Conservation (phyloP, 228 moss, liverwort and hornwort genomes). For the Sphagnum fallax region DNA sequence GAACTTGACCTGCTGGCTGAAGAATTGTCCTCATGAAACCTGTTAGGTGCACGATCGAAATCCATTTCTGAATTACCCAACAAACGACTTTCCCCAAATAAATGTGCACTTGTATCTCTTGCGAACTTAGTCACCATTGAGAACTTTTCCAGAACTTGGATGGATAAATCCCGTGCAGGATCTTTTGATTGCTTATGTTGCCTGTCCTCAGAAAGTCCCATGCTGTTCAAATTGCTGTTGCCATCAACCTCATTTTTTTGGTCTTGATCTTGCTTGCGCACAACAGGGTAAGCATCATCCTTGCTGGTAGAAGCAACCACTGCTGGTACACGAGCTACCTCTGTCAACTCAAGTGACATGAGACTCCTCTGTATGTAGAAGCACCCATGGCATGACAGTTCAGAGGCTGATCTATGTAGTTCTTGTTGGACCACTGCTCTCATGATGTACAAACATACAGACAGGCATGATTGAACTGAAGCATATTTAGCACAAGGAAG, state of each 20-base stretch:
- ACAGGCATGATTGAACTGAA: too few species aligned
- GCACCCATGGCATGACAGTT: neutral
- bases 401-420: too few species aligned
- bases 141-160: constrained; percentile 88
- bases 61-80: constrained; percentile 42
- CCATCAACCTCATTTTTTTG: constrained; percentile 3
- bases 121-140: constrained; percentile 88
- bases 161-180: constrained; percentile 56
- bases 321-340: constrained; percentile 41
- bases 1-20: constrained; percentile 9
- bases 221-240: constrained; percentile 13
- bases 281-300: constrained; percentile 25
- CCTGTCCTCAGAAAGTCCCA: constrained; percentile 16
- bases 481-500: too few species aligned
- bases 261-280: constrained; percentile 6
- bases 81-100: constrained; percentile 74
- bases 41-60: constrained; percentile 36
- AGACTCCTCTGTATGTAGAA: constrained; percentile 66
- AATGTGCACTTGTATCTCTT: constrained; percentile 72
- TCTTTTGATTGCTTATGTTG: constrained; percentile 28
- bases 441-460: too few species aligned
- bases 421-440: too few species aligned
- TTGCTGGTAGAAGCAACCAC: constrained; percentile 13
- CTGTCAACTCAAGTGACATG: constrained; percentile 78
- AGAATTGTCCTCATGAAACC: constrained; percentile 22